These are phyloP conservation scores for Furcasterigmium sp. DNA, from an alignment of 2,329 filamentous ascomycete species.

Conservation along the genomic window DNA sequence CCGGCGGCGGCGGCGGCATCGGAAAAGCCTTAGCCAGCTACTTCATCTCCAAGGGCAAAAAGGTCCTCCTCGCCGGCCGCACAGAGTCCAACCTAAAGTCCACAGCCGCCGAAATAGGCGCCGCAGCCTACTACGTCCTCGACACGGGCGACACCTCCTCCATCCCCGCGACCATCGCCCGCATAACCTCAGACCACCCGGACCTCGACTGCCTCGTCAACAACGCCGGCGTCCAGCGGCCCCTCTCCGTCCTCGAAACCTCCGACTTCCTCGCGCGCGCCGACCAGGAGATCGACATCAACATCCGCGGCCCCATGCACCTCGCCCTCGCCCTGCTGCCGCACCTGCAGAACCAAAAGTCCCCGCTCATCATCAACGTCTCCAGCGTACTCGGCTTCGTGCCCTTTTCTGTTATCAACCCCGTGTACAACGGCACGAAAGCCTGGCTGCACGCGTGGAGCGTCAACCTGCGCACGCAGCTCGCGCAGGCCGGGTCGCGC, in stretches of 20 bases:
- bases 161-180: no score
- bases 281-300: slow-evolving; percentile 53
- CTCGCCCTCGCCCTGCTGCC: slow-evolving; percentile 41
- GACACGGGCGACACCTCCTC: slow-evolving; percentile 41
- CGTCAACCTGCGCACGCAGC: slow-evolving; percentile 48
- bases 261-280: slow-evolving; percentile 41
- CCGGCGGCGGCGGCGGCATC: slow-evolving; percentile 47
- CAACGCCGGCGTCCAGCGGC: slow-evolving; percentile 54
- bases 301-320: slow-evolving; percentile 54
- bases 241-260: slow-evolving; percentile 36
- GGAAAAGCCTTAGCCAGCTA: slow-evolving; percentile 42
- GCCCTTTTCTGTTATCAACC: slow-evolving; percentile 48
- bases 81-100: slow-evolving; percentile 47
- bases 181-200: no score
- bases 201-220: slow-evolving; percentile 55
- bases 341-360: slow-evolving; percentile 38
- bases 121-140: slow-evolving; percentile 43
- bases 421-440: slow-evolving; percentile 55
- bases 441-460: slow-evolving; percentile 53
- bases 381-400: slow-evolving; percentile 47
- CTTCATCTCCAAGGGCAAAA: slow-evolving; percentile 39
- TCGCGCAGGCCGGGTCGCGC: slow-evolving; percentile 28
- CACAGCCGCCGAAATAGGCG: slow-evolving; percentile 36
- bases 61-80: slow-evolving; percentile 46
- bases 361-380: slow-evolving; percentile 46